These are phyloP conservation scores for Lasiosphaeria hispida DNA, from an alignment of 495 filamentous ascomycete genomes.

Conservation along the genomic window DNA sequence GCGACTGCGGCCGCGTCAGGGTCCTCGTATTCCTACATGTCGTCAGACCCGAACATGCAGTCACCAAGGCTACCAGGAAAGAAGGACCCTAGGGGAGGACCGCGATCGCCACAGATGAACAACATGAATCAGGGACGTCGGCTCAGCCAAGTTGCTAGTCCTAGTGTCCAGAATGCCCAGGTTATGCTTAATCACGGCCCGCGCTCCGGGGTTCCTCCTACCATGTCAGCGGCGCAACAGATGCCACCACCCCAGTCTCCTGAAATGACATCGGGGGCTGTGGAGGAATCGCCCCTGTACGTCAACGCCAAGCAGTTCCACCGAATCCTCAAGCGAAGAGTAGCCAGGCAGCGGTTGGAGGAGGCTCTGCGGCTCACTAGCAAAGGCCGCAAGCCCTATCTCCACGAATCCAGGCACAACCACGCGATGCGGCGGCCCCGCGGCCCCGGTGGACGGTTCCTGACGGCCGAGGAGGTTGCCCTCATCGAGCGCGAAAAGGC, in stretches of 20 bases:
- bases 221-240: slow-evolving; percentile 46
- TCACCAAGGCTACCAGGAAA: slow-evolving; percentile 60
- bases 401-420: slow-evolving; percentile 98
- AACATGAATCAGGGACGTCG: slow-evolving; percentile 50
- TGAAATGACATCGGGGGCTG: slow-evolving; percentile 69
- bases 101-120: slow-evolving; percentile 62
- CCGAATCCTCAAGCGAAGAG: slow-evolving; percentile 88
- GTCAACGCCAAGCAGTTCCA: slow-evolving; percentile 99
- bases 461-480: slow-evolving; percentile 97
- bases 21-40: slow-evolving; percentile 56
- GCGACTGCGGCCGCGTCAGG: slow-evolving; percentile 67
- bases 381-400: slow-evolving; percentile 93
- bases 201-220: slow-evolving; percentile 43
- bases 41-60: slow-evolving; percentile 53
- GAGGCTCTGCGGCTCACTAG: slow-evolving; percentile 86
- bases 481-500: slow-evolving; percentile 70
- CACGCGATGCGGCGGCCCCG: slow-evolving; percentile 96
- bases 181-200: slow-evolving; percentile 56
- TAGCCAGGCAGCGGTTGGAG: slow-evolving; percentile 90
- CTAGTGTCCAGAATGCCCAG: slow-evolving; percentile 55
- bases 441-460: slow-evolving; percentile 92
- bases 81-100: slow-evolving; percentile 55
- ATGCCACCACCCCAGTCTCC: slow-evolving; percentile 73
- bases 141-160: slow-evolving; percentile 65
- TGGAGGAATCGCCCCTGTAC: slow-evolving; percentile 92